Evolutionary conservation across 1,284 basidiomycete genomes (phyloP).

Genomic region (Austroboletus niveus): DNA sequence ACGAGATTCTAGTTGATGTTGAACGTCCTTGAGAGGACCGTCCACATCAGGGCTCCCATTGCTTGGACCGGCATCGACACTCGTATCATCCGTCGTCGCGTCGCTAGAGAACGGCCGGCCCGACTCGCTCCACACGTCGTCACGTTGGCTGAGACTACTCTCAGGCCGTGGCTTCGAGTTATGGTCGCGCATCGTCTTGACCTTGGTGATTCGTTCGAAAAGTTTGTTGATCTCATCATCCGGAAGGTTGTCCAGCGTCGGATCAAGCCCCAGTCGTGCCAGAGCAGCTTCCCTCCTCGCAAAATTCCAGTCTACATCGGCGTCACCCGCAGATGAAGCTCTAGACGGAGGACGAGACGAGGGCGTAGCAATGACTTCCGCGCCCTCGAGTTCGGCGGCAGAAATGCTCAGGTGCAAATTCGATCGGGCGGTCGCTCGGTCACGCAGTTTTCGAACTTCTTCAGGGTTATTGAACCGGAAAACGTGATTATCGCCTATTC

Average conservation of each 20-base stretch:
- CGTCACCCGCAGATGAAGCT: conserved; percentile 59
- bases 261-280: conserved; percentile 79
- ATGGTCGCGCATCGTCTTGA: conserved; percentile 84
- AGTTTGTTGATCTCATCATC: conserved; percentile 93
- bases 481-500: conserved; percentile 89
- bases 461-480: conserved; percentile 98
- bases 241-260: conserved; percentile 84
- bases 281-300: conserved; percentile 90
- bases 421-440: conserved; percentile 71
- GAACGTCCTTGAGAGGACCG: conserved; percentile 62
- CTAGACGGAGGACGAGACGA: conserved; percentile 76
- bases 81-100: conserved; percentile 81
- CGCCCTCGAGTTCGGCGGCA: conserved; percentile 60
- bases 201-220: conserved; percentile 89
- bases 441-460: conserved; percentile 86
- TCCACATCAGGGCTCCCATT: conserved; percentile 69
- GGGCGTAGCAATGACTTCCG: conserved; percentile 40
- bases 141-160: conserved; percentile 80
- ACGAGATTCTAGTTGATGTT: conserved; percentile 69
- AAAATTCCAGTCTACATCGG: conserved; percentile 90
- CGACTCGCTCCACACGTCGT: conserved; percentile 82
- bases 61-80: conserved; percentile 63
- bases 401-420: conserved; percentile 63
- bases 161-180: conserved; percentile 73
- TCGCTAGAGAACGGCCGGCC: conserved; percentile 73